These are phyloP conservation scores for Dothideomycetidae sp. DNA, from an alignment of 2,329 filamentous ascomycete species.

Conservation along the genomic window DNA sequence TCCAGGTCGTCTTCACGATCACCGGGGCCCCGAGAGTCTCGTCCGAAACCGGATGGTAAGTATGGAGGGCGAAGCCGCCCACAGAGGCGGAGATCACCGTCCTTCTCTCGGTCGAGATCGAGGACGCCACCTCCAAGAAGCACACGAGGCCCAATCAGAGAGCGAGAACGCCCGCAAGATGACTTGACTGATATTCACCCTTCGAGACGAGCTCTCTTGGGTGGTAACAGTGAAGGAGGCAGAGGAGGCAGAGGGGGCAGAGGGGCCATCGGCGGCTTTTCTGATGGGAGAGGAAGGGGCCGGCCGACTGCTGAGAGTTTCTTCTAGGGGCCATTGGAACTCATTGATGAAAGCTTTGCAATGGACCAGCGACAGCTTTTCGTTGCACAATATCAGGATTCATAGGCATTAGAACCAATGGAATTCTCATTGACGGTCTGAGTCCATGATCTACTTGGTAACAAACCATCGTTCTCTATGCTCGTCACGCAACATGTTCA, in stretches of 20 bases:
- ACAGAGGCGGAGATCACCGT: conserved; percentile 4
- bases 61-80: background rate
- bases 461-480: no score
- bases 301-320: conserved; percentile 5
- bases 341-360: no score
- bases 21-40: conserved; percentile 1
- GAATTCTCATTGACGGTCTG: no score
- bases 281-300: conserved; percentile 11
- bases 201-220: conserved; percentile 20
- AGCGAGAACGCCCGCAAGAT: no score
- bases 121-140: no score
- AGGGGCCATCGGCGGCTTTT: conserved; percentile 3
- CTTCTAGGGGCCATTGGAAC: no score
- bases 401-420: no score
- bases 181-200: conserved; percentile 24
- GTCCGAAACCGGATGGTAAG: background rate
- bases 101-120: background rate
- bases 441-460: no score
- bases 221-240: conserved; percentile 13
- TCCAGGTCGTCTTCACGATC: conserved; percentile 2
- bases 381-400: no score
- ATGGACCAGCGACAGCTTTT: no score
- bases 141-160: no score
- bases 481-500: no score
- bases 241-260: conserved; percentile 13